Evolutionary conservation across 768 basidiomycete genomes (phyloP), one percentile per base, ranked within the genome.

Genomic region (Russula dissimulans): DNA sequence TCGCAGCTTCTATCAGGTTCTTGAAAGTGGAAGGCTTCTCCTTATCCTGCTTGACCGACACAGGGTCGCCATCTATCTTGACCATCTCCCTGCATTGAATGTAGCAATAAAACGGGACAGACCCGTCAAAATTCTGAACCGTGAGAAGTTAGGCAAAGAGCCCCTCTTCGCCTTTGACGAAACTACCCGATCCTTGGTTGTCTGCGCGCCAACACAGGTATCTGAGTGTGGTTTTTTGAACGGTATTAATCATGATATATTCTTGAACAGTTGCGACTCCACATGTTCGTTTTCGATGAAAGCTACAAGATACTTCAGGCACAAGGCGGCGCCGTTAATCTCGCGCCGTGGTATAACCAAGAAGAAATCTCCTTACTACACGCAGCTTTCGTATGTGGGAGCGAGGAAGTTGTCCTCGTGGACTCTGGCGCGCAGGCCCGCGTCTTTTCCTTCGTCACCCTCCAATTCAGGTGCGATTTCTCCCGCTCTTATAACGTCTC

Each of bases 91-190:
- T 1, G 44, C 18, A 1, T 34, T 65, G 22, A 41, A 57, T 31
- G 15, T 17, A 4, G 54, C 57, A 2, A 54, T 62, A 50, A 11
- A 26, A 3, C 56, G 38, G 11, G 39, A 14, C 11, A 45, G 55
- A 38, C 11, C 39, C 18, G 49, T 50, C 31, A 57, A 65, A 52
- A 36, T 18, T 0, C 67, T 83, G 14, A 72, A 75, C 56, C 74
- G 72, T 7, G 76, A 78, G 58, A 81, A 78, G 65, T 73, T 82
- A 14, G 81, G 79, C 0, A 67, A 72, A 3, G 71, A 77, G 6
- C 72, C 75, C 48, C n/a, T 79, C 8, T 54, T 83, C 4, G 73
- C 82, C 0, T 82, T 76, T 59, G 81, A 85, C 48, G 82, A 84
- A 63, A 67, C 71, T 10, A 80, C 76, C 61, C 75, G 78, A 2